These are phyloP conservation scores for Pelargonium australe DNA, from an alignment of 441 rosid genomes.

Conservation along the genomic window DNA sequence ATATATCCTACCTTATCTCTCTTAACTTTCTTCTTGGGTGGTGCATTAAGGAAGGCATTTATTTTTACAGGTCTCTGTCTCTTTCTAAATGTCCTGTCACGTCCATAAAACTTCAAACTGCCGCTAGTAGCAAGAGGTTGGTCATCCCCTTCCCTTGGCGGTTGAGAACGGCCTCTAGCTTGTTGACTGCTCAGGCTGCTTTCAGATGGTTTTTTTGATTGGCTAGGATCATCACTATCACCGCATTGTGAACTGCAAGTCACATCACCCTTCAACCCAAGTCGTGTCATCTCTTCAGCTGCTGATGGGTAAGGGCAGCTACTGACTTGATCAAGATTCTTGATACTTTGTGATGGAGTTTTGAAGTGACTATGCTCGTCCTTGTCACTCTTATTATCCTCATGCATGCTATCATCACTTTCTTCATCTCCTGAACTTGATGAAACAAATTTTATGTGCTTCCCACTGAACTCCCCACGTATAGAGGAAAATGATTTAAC, in stretches of 20 bases:
- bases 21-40: slow-evolving; percentile 34
- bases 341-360: slow-evolving; percentile 23
- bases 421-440: slow-evolving; percentile 78
- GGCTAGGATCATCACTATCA: neutral
- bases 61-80: slow-evolving; percentile 48
- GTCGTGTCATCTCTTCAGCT: slow-evolving; percentile 74
- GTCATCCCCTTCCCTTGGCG: slow-evolving; percentile 19
- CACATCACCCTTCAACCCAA: slow-evolving; percentile 45
- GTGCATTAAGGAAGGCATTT: slow-evolving; percentile 28
- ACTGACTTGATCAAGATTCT: slow-evolving; percentile 41
- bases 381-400: slow-evolving; percentile 23
- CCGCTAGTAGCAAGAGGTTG: slow-evolving; percentile 26
- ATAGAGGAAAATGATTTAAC: slow-evolving; percentile 58
- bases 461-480: slow-evolving; percentile 57
- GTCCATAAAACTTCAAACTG: slow-evolving; percentile 22
- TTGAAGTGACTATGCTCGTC: slow-evolving; percentile 19
- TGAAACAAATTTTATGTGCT: slow-evolving; percentile 69
- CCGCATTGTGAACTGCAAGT: neutral
- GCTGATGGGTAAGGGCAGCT: slow-evolving; percentile 97
- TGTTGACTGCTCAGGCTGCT: neutral
- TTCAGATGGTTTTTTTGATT: neutral
- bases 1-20: slow-evolving; percentile 24
- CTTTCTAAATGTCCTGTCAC: slow-evolving; percentile 21
- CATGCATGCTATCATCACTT: slow-evolving; percentile 34
- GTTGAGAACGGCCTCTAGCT: neutral